Evolutionary conservation across 179 eudicot genomes (phyloP), one percentile per base, ranked within the genome.

Genomic region (Spergularia azorica): DNA sequence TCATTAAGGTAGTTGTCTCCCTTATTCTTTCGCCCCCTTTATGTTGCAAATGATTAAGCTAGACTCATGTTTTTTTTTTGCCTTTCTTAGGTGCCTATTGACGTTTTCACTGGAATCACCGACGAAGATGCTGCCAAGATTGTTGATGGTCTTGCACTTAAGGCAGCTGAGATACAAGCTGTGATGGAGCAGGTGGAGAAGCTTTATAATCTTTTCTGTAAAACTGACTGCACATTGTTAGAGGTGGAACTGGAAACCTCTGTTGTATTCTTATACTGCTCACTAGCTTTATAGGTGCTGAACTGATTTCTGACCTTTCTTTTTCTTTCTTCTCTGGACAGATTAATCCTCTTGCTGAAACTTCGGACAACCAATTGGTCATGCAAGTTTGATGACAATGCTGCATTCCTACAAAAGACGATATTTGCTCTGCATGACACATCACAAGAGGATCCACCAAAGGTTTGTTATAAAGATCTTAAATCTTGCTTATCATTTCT

Each of bases 331-430:
- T 56, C 0, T 69, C 11, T 80, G 74, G 56, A 52, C 88, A 95
- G 99, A 88, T 95, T 77, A 95, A 95, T 81, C 99, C 99, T 7
- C 86, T 95, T 51, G 99, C 99, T 60, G 97, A 95, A 80, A 93
- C 99, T 82, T 73, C 91, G 73, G 97, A 93, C 79, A 87, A 86
- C 5, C 83, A 86, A 85, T 79, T 95, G 86, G 97, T 77, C 97
- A 95, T 86, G 99, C 99, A 57, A 95, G 93, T 95, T 95, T 83
- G 97, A 95, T 81, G 99, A 95, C 84, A 95, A 95, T 86, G 99
- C 99, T 87, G 92, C 90, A 74, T 95, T 81, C 74, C 93, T 97
- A 58, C 97, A 89, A 74, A 93, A 95, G 82, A 97, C 91, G 74
- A 91, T 95, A 66, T 95, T 95, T 88, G 88, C 92, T 83, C 89